Base-by-base conservation (phyloP, 2,329 filamentous ascomycete species). In the Colletotrichum lentis region DNA sequence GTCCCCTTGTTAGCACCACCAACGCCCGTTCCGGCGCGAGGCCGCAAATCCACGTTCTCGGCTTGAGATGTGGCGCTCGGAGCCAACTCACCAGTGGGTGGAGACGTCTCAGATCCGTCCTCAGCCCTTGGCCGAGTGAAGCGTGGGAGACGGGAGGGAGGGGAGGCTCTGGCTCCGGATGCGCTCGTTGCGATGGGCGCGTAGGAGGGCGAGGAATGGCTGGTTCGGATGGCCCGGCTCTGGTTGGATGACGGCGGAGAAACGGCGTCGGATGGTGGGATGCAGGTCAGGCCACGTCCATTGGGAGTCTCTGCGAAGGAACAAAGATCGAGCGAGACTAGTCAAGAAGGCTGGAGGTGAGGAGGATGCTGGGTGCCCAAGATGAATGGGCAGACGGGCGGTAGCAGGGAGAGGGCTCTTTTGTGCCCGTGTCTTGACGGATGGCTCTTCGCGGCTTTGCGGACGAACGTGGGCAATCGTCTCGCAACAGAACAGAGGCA, bases 91-190 rank as follows among this genome's bases (percentile, higher is more conserved):
- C 65, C 50, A 44, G 54, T 37, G 31, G 35, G 65, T 65, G 65
- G 65, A 55, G 54, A 52, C 6, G 65, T 68, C 65, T 68, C 65
- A 55, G 65, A 65, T 61, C 65, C 49, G 65, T 60, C 35, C 54
- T 46, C 65, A 56, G 49, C 62, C 61, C 43, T 65, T 59, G 64
- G 54, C 46, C 49, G 16, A 67, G 60, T 53, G 43, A n/a, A 59
- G 54, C 10, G 59, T 47, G 41, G 52, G 35, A 58, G 20, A 54
- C 7, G 27, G 27, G 27, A 1, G 27, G 27, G 7, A 7, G 27
- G 27, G 5, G 53, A 49, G 61, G 37, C 47, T 41, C 44, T 47
- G 53, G 46, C 64, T 58, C 64, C 54, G 64, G 61, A 64, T 67
- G 64, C 64, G 64, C 64, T 67, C 56, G 47, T 14, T 2, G 24